Percentiles rank a stretch among this genome's conserved stretches.
phyloP scores from a whole-genome alignment of 345 rosid species.

The Gossypium rotundifolium region DNA sequence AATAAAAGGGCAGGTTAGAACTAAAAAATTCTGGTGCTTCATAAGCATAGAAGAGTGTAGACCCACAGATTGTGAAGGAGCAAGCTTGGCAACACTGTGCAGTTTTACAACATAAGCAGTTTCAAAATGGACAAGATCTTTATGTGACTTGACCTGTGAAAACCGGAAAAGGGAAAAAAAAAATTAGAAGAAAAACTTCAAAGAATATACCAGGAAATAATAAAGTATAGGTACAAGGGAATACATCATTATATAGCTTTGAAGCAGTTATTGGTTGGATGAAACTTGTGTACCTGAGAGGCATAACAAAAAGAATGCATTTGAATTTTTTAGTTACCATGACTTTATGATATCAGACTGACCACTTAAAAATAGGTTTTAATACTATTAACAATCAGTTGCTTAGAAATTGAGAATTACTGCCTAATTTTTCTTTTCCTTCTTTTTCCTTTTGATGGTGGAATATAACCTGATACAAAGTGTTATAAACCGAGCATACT shows the following conservation, averaged over 20 bases:
- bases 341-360: neutral
- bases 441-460: neutral
- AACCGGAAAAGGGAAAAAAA: conserved; percentile 3
- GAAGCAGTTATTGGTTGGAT: conserved; percentile 90
- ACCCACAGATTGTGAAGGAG: conserved; percentile 81
- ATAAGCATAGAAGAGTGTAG: conserved; percentile 9
- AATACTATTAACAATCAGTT: neutral
- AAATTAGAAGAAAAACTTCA: conserved; percentile 7
- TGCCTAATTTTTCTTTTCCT: neutral
- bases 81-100: conserved; percentile 79
- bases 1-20: neutral
- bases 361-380: neutral
- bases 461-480: neutral
- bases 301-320: conserved; percentile 7
- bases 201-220: neutral
- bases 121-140: conserved; percentile 85
- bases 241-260: conserved; percentile 81
- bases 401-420: neutral
- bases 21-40: neutral
- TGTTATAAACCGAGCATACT: neutral
- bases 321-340: neutral
- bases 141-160: conserved; percentile 80
- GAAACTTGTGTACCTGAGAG: conserved; percentile 88
- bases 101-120: conserved; percentile 95
- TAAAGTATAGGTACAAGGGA: conserved; percentile 15